Conservation (phyloP, 1,139 yeast genomes). For the Williopsis jadinii region DNA sequence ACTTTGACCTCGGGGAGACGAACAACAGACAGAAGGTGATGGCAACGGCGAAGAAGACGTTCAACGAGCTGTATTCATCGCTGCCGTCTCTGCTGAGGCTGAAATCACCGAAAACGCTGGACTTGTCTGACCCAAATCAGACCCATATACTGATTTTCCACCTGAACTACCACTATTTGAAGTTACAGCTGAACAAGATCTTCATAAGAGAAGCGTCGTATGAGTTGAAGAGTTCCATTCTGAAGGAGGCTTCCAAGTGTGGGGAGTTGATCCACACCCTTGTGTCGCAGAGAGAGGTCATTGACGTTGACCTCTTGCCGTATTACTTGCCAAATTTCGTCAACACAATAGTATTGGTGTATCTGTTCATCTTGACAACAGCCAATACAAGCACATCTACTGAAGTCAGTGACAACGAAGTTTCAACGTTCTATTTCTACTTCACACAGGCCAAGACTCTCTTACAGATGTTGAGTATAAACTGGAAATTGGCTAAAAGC, state of each 20-base stretch:
- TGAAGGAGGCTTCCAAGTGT: neutral
- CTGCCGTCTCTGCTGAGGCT: constrained; percentile 13
- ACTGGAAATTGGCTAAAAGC: neutral
- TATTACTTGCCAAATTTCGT: neutral
- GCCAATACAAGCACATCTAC: too few species aligned
- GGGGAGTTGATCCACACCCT: constrained; percentile 1
- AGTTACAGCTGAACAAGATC: constrained; percentile 16
- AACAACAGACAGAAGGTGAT: constrained; percentile 19
- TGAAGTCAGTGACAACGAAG: neutral
- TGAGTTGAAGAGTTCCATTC: neutral
- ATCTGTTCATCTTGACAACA: neutral
- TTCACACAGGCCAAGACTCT: neutral
- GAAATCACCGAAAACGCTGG: neutral
- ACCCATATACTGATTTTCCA: constrained; percentile 11
- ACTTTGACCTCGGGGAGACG: constrained; percentile 25
- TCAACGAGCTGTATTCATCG: constrained; percentile 17
- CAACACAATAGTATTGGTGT: neutral
- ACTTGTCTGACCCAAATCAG: constrained; percentile 6
- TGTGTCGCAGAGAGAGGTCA: neutral
- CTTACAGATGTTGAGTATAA: neutral
- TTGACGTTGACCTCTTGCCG: constrained; percentile 1
- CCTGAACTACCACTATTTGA: constrained; percentile 19
- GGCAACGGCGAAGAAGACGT: constrained; percentile 17
- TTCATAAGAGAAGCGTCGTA: constrained; percentile 4
- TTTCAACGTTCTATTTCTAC: neutral